These are phyloP conservation scores for Tulasnella sp. DNA, from an alignment of 768 basidiomycete species.

Conservation along the genomic window DNA sequence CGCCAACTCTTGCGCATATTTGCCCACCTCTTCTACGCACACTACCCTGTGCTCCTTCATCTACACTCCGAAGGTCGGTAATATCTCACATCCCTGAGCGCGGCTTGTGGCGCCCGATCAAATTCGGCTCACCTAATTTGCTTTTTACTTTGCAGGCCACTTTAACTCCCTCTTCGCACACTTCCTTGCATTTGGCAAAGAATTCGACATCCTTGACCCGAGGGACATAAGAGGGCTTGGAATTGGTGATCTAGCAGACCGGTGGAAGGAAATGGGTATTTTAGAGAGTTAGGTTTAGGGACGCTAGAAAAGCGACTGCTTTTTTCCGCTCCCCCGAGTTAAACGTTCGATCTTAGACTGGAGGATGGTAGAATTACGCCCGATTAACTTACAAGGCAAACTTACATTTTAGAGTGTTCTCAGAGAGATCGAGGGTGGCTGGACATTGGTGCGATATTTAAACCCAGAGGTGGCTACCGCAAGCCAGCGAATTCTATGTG, in stretches of 20 bases:
- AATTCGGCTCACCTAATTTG: not conserved
- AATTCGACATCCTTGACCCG: constrained; percentile 65
- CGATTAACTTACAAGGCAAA: constrained; percentile 3
- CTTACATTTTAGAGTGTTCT: not conserved
- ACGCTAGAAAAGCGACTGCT: not conserved
- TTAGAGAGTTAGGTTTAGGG: constrained; percentile 47
- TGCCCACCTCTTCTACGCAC: constrained; percentile 55
- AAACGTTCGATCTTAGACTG: not conserved
- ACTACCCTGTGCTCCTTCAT: constrained; percentile 52
- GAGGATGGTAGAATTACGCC: not conserved
- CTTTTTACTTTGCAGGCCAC: constrained; percentile 39
- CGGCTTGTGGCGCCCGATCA: not conserved
- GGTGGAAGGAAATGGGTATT: constrained; percentile 86
- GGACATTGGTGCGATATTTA: too few species aligned
- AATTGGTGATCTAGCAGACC: constrained; percentile 79
- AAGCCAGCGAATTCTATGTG: too few species aligned
- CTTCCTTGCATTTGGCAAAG: constrained; percentile 53
- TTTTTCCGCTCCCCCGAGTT: not conserved
- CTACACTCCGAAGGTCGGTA: constrained; percentile 47
- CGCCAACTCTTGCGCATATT: constrained; percentile 55
- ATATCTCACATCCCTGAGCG: constrained; percentile 35
- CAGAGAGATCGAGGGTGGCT: not conserved
- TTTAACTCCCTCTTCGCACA: constrained; percentile 54
- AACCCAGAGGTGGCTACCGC: too few species aligned
- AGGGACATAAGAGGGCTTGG: constrained; percentile 89